These are phyloP conservation scores for Tylopilus vinaceipallidus DNA, from an alignment of 768 basidiomycete genomes.

Conservation along the genomic window DNA sequence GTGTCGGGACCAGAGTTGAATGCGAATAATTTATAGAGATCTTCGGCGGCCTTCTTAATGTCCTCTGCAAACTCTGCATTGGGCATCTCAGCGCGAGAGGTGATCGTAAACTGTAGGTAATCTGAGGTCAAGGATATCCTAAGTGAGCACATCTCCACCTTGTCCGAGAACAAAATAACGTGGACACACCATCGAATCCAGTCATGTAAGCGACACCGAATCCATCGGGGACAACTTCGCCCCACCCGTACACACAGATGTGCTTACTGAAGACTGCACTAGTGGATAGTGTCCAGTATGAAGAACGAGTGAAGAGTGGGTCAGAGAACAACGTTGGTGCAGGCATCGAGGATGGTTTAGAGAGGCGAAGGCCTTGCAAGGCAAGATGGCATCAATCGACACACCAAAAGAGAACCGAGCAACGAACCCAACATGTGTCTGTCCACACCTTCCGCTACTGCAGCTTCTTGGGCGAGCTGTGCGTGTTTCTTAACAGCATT, in stretches of 20 bases:
- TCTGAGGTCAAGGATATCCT: conserved; percentile 40
- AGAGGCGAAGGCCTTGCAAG: conserved; percentile 63
- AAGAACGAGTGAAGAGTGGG: conserved; percentile 66
- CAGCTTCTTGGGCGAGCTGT: conserved; percentile 60
- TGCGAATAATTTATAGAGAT: conserved; percentile 62
- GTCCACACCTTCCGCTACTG: conserved; percentile 75
- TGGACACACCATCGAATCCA: conserved; percentile 66
- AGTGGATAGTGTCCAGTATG: conserved; percentile 87
- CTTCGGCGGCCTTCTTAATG: conserved; percentile 60
- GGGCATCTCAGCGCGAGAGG: conserved; percentile 82
- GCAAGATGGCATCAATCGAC: background rate
- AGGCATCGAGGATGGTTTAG: conserved; percentile 58
- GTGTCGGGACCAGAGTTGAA: background rate
- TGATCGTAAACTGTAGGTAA: conserved; percentile 82
- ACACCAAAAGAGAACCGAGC: background rate
- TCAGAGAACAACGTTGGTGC: conserved; percentile 74
- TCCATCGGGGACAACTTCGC: conserved; percentile 91
- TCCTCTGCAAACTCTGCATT: conserved; percentile 73
- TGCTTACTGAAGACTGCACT: conserved; percentile 86
- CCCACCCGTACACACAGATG: conserved; percentile 89
- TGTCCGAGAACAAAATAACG: background rate
- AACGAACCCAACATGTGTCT: conserved; percentile 78
- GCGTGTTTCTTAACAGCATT: conserved; percentile 66
- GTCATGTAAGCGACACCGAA: conserved; percentile 96
- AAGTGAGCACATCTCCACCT: conserved; percentile 5